Conservation (phyloP, 495 filamentous ascomycete genomes). For the Podospora sp. region DNA sequence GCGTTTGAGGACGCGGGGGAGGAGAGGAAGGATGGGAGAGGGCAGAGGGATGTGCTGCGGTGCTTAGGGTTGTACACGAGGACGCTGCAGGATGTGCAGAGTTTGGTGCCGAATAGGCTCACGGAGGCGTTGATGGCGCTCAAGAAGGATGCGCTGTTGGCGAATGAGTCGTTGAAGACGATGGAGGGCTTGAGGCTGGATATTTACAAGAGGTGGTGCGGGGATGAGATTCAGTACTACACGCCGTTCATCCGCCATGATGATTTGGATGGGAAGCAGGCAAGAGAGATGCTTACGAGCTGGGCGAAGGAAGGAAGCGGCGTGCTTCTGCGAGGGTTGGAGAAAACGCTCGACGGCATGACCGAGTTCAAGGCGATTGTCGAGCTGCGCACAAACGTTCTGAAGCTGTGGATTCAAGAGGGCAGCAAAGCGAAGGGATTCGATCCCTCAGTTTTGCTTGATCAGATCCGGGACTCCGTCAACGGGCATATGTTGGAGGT, state of each 20-base stretch:
- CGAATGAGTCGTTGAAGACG: constrained; percentile 63
- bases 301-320: constrained; percentile 78
- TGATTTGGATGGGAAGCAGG: constrained; percentile 67
- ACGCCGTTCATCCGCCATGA: constrained; percentile 89
- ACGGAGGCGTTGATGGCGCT: constrained; percentile 69
- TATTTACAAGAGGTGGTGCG: constrained; percentile 77
- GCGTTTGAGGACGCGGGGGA: constrained; percentile 52
- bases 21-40: constrained; percentile 20
- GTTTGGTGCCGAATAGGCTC: constrained; percentile 70
- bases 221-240: constrained; percentile 81
- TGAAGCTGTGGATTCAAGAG: constrained; percentile 72
- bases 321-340: constrained; percentile 61
- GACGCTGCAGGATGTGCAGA: constrained; percentile 76
- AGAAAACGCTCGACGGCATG: constrained; percentile 56
- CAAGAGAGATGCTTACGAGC: constrained; percentile 62
- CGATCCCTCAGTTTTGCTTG: constrained; percentile 63
- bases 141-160: constrained; percentile 69
- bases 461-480: constrained; percentile 67
- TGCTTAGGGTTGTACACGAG: constrained; percentile 72
- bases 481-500: constrained; percentile 64
- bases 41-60: constrained; percentile 54
- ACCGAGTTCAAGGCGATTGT: constrained; percentile 68
- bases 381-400: constrained; percentile 65
- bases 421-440: constrained; percentile 56
- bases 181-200: constrained; percentile 79